phyloP scores from a whole-genome alignment of 192 early-diverging fungal genomes.

The Mortierella alpina region DNA sequence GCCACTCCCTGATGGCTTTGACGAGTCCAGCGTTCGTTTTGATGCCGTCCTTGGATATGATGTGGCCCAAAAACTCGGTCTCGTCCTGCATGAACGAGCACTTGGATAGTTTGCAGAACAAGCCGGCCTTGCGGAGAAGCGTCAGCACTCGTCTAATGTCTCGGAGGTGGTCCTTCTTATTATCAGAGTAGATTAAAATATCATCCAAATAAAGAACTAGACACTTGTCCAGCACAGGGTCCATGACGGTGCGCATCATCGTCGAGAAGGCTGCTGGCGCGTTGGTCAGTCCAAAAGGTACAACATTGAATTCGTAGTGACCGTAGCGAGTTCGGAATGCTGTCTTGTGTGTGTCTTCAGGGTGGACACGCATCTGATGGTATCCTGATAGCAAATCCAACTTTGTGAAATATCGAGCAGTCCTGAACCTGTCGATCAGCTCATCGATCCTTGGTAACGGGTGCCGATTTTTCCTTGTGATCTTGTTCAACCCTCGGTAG shows the following conservation, averaged over 20 bases:
- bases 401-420: conserved; percentile 47
- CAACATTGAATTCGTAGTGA: conserved; percentile 62
- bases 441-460: conserved; percentile 64
- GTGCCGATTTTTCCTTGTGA: conserved; percentile 58
- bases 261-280: conserved; percentile 66
- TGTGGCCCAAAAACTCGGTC: conserved; percentile 43
- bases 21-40: conserved; percentile 11
- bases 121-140: conserved; percentile 11
- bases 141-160: conserved; percentile 28
- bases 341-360: conserved; percentile 44
- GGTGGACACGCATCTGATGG: conserved; percentile 53
- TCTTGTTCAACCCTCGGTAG: conserved; percentile 63
- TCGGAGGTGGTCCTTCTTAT: conserved; percentile 30
- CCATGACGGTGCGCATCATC: conserved; percentile 56
- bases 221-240: conserved; percentile 21
- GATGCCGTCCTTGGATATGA: conserved; percentile 20
- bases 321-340: conserved; percentile 27
- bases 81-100: conserved; percentile 31
- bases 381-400: conserved; percentile 58
- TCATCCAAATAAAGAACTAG: conserved; percentile 48
- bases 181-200: conserved; percentile 49
- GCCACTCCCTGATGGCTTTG: conserved; percentile 17
- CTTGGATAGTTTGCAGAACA: conserved; percentile 31
- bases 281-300: conserved; percentile 75
- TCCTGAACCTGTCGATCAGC: conserved; percentile 45